A percentile compares a stretch with the other conserved stretches of the same genome.
Evolutionary conservation across 345 rosid species (phyloP).

Genomic region (Camelina sativa): DNA sequence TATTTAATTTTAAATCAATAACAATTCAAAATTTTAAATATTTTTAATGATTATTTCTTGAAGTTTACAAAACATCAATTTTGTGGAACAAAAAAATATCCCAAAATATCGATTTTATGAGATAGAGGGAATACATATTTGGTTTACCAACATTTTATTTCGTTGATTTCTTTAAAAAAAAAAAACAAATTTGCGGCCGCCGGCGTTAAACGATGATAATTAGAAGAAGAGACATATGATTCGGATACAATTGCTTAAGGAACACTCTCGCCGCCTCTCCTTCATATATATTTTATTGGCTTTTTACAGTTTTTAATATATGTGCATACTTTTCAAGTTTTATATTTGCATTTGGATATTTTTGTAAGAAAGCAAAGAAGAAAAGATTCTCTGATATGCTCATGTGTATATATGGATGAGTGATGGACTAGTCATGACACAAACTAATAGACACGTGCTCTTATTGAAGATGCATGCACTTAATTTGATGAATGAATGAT

Average conservation of each 20-base stretch:
- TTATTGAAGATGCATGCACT: conserved; percentile 45
- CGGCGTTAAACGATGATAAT: conserved; percentile 18
- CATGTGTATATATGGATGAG: conserved; percentile 33
- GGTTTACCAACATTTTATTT: not conserved
- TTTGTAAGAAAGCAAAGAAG: not conserved
- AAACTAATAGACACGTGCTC: conserved; percentile 37
- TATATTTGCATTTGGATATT: conserved; percentile 21
- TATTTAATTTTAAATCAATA: no score
- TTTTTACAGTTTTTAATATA: not conserved
- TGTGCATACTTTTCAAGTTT: conserved; percentile 4
- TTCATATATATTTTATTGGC: not conserved
- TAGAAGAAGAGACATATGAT: conserved; percentile 17
- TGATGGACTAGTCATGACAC: conserved; percentile 35
- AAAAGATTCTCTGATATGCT: conserved; percentile 13
- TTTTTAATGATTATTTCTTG: no score
- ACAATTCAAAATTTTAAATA: no score
- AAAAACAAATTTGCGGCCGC: conserved; percentile 4
- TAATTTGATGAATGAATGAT: not conserved
- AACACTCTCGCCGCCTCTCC: conserved; percentile 44
- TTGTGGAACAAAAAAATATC: no score
- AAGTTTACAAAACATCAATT: no score
- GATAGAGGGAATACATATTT: no score
- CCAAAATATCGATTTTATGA: no score
- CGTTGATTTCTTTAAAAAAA: not conserved
- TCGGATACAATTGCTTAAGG: conserved; percentile 37